These are phyloP conservation scores for Russula emetica DNA, from an alignment of 768 basidiomycete species.

Conservation along the genomic window DNA sequence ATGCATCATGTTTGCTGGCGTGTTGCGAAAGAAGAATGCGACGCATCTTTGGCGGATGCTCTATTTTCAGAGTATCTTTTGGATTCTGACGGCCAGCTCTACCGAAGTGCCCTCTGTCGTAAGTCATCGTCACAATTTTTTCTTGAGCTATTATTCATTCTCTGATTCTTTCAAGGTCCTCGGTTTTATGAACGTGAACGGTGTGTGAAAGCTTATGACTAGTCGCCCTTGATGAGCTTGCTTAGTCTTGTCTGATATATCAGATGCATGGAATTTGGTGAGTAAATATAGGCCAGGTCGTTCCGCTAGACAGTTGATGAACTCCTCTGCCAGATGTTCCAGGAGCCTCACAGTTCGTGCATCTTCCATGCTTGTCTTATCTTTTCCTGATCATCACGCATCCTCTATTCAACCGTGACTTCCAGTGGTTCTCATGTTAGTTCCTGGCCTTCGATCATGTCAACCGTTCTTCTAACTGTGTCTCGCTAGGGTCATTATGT, in stretches of 20 bases:
- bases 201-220: conserved; percentile 6
- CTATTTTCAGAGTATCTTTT: conserved; percentile 25
- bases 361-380: not conserved
- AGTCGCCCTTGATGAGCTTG: not conserved
- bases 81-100: conserved; percentile 13
- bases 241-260: not conserved
- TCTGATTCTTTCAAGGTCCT: conserved; percentile 10
- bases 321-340: conserved; percentile 23
- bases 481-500: conserved; percentile 21
- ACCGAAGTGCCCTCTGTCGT: conserved; percentile 25
- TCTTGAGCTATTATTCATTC: not conserved
- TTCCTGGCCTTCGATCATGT: not conserved
- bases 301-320: not conserved
- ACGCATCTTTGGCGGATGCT: conserved; percentile 27
- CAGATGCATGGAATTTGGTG: conserved; percentile 27
- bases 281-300: not conserved
- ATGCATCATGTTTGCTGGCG: conserved; percentile 23
- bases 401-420: not conserved
- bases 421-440: conserved; percentile 27
- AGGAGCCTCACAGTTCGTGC: conserved; percentile 26
- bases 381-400: conserved; percentile 3
- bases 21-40: conserved; percentile 20
- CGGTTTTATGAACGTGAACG: conserved; percentile 23
- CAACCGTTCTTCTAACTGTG: not conserved
- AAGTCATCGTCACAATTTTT: not conserved